Conservation (phyloP, 1,139 yeast species). For the Blastobotrys apis region DNA sequence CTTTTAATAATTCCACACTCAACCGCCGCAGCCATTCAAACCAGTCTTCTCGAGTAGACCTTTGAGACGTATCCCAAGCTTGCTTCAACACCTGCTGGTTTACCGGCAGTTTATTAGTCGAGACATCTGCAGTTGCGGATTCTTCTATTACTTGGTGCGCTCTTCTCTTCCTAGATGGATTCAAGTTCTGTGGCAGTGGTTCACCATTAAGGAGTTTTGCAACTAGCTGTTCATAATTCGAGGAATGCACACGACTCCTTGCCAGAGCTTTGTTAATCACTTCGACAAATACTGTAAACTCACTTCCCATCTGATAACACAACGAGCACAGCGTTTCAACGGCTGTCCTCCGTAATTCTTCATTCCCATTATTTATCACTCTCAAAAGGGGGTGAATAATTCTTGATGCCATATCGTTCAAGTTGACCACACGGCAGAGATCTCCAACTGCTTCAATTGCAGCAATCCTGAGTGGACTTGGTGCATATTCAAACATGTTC, state of each 20-base stretch:
- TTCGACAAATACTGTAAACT: slow-evolving; percentile 83
- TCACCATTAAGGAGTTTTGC: slow-evolving; percentile 80
- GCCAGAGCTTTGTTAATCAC: slow-evolving; percentile 69
- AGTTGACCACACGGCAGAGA: slow-evolving; percentile 63
- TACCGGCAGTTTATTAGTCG: slow-evolving; percentile 73
- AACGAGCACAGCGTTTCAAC: slow-evolving; percentile 80
- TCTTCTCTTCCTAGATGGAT: slow-evolving; percentile 45
- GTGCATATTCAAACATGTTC: slow-evolving; percentile 69
- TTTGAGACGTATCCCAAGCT: slow-evolving; percentile 90
- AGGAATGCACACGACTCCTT: slow-evolving; percentile 61
- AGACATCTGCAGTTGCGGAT: slow-evolving; percentile 62
- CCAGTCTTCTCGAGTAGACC: slow-evolving; percentile 94
- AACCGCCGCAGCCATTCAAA: slow-evolving; percentile 92
- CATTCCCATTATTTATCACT: slow-evolving; percentile 54
- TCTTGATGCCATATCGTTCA: slow-evolving; percentile 87
- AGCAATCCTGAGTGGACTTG: slow-evolving; percentile 53
- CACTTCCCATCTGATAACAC: slow-evolving; percentile 75
- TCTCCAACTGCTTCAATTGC: slow-evolving; percentile 86
- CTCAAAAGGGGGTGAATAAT: slow-evolving; percentile 83
- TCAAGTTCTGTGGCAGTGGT: slow-evolving; percentile 74
- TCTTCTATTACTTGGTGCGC: slow-evolving; percentile 44
- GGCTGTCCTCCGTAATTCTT: slow-evolving; percentile 59
- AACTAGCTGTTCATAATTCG: slow-evolving; percentile 76
- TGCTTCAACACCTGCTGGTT: slow-evolving; percentile 70
- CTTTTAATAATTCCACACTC: slow-evolving; percentile 80